Evolutionary conservation across 495 filamentous ascomycete species (phyloP), one percentile per base, ranked within the genome.

Genomic region (Talaromyces liani): DNA sequence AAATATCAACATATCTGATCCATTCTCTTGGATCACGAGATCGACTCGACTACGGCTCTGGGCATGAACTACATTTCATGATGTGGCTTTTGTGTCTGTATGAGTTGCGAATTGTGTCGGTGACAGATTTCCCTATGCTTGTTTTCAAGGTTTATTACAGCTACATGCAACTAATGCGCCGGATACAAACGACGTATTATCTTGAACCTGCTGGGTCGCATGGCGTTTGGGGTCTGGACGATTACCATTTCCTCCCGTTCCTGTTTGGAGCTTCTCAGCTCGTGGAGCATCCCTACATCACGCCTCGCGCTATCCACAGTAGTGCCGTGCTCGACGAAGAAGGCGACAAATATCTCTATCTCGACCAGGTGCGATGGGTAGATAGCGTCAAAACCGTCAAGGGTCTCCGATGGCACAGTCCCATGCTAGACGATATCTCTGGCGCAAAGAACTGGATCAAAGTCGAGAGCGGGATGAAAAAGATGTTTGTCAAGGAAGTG

Each of bases 401-500:
- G 66, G 93, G 93, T 9, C 77, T 99, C 66, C 84, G 95, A 54
- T 99, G 94, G 94, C 94, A 98, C 71, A 93, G 89, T 67, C 94
- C 94, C 1, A 97, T 99, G 95, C 82, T 99, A 36, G 95, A 99
- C 70, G 94, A 99, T 71, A 98, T 99, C 63, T 92, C 88, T 2
- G 87, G 88, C n/a, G 89, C 94, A 4, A 91, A 91, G 72, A 90
- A 81, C 63, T 99, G 94, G 94, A 77, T 67, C 61, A 98, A 99
- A 77, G 88, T 99, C 55, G 93, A 97, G 70, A 89, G 81, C 20
- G 94, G 94, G 7, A 97, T 99, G 94, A 83, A 89, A 66, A 87
- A 90, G 67, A 99, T 98, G 94, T 98, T 98, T 71, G 84, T 92
- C 55, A 88, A 85, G 47, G 95, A 99, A 73, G 93, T 99, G 0